Evolutionary conservation across 345 rosid genomes (phyloP), one percentile per base, ranked within the genome.

Genomic region (Populus simonii): DNA sequence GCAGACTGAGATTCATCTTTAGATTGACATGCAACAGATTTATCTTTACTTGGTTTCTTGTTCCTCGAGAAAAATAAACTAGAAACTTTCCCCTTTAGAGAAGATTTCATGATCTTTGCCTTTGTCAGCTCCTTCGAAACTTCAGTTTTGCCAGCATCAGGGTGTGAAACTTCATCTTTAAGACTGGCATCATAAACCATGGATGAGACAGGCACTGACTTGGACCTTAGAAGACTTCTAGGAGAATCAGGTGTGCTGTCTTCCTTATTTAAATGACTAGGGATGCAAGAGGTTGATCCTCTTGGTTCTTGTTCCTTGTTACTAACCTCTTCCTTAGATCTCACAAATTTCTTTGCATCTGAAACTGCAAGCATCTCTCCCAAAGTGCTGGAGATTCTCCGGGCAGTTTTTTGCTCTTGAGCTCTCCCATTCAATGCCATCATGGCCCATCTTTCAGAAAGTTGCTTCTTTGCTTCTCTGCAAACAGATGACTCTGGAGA

Each of bases 311-410:
- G 89, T 65, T 82, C 87, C 74, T 73, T 83, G 35, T 71, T 83
- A 63, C 25, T 73, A 76, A 23, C 79, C 82, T 79, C 88, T 66
- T 83, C 91, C 71, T 84, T 89, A 68, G 81, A 74, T 77, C 66
- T 83, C 43, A 68, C 72, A 18, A 83, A 78, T 67, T 84, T 84
- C 83, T 83, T 91, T 5, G 84, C 70, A 81, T 90, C 93, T 62
- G 91, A 88, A 45, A 96, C 92, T 31, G 95, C 88, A 88, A 96
- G 99, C 98, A 96, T 94, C 83, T 94, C 98, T 8, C 99, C 98
- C 78, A 94, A 82, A 27, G 97, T 93, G 47, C 90, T 91, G 67
- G 97, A 94, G 83, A 90, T 88, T 84, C 85, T 89, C 73, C 85
- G 78, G 72, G 81, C 72, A 73, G 74, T 82, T 63, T 84, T 87